A percentile compares a stretch with the other conserved stretches of the same genome.
phyloP scores from a whole-genome alignment of 140 eudicot genomes.

The Oenanthe javanica region DNA sequence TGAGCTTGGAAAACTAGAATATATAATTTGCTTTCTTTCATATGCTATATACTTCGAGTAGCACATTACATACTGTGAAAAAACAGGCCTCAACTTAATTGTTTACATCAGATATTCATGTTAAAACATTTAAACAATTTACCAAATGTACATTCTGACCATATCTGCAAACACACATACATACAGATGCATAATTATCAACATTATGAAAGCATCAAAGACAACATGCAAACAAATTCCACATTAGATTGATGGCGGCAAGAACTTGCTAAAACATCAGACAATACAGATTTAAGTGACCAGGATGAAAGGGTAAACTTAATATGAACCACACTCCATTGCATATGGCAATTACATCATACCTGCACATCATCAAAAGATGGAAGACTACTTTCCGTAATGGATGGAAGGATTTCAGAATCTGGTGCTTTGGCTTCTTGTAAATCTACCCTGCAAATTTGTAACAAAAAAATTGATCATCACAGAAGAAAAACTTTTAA shows the following conservation, averaged over 20 bases:
- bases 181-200: neutral
- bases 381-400: conserved; percentile 25
- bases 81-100: neutral
- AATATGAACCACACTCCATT: neutral
- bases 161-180: neutral
- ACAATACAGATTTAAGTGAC: neutral
- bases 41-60: neutral
- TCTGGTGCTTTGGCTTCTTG: conserved; percentile 30
- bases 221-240: neutral
- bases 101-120: neutral
- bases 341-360: conserved; percentile 1
- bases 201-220: neutral
- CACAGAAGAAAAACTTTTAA: neutral
- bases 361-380: conserved; percentile 53
- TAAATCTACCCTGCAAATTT: conserved; percentile 46
- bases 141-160: neutral
- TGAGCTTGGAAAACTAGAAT: neutral
- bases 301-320: neutral
- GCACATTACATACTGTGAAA: neutral
- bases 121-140: neutral
- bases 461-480: neutral
- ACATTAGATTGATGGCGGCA: neutral
- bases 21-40: neutral
- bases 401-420: conserved; percentile 15
- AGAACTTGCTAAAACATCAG: neutral